Evolutionary conservation across 176 grass and related monocot species (phyloP), one percentile per base, ranked within the genome.

Genomic region (Aegilops umbellulata): DNA sequence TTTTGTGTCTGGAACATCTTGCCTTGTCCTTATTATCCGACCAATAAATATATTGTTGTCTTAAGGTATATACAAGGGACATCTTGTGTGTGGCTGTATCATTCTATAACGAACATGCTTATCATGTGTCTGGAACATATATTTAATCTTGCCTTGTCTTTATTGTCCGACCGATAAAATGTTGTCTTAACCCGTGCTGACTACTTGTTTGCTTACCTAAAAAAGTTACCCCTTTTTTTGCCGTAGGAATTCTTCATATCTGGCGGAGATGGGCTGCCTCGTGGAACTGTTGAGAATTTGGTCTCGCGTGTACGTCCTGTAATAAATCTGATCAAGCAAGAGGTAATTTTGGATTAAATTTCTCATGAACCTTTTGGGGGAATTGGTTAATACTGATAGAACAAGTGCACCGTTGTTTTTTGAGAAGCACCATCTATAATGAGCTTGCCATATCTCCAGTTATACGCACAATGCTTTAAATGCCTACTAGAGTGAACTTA

Each of bases 281-380:
- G 97, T 74, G 97, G 97, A 94, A 95, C 97, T 89, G 97, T 95
- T 86, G 97, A 98, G 84, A 98, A 98, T 89, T 77, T 94, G 68
- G 88, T 95, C 8, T 81, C 97, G 24, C 91, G 87, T 64, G 85
- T 90, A 77, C 97, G 97, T 74, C 93, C 92, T 76, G 84, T 98
- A 77, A 94, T 95, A 90, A 94, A 87, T 74, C 85, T 98, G 86
- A 88, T 98, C 82, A 81, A 88, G 60, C 94, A 94, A 88, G 97
- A 98, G 94, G 97, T 98, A 90, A 62, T 4, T 83, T n/a, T 76
- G 22, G 17, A 80, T 77, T 57, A 76, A 32, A 44, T 74, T 30
- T 74, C 42, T 71, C 64, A 74, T 84, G 30, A 57, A 38, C 80
- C 65, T 78, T 82, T 27, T 63, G 39, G 30, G 12, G 22, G 47